These are phyloP conservation scores for Phtheirospermum japonicum DNA, from an alignment of 257 asterid genomes.

Conservation along the genomic window DNA sequence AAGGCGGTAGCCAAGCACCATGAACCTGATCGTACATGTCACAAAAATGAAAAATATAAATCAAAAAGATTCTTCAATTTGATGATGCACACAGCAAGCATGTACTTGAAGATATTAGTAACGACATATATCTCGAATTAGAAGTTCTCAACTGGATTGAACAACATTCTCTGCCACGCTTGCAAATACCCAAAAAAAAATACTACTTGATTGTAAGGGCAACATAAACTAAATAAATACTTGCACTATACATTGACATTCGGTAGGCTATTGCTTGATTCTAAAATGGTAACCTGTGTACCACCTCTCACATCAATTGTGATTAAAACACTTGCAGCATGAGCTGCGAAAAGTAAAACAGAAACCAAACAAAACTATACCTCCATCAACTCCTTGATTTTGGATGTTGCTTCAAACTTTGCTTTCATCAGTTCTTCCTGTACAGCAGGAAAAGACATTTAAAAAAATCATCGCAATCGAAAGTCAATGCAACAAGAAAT, in stretches of 20 bases:
- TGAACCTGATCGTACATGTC: conserved; percentile 51
- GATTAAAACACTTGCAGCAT: neutral
- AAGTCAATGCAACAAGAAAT: conserved; percentile 5
- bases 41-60: conserved; percentile 19
- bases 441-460: conserved; percentile 15
- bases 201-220: neutral
- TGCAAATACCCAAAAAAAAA: neutral
- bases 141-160: conserved; percentile 3
- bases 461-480: conserved; percentile 13
- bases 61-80: neutral
- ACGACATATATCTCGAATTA: neutral
- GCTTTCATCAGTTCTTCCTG: conserved; percentile 91
- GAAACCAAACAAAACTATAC: conserved; percentile 32
- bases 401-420: conserved; percentile 68
- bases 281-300: neutral
- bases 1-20: conserved; percentile 90
- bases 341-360: neutral
- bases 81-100: neutral
- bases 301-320: conserved; percentile 5
- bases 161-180: neutral
- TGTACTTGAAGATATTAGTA: neutral
- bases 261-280: neutral
- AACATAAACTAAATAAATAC: neutral
- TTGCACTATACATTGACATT: neutral
- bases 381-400: conserved; percentile 66